A percentile compares a stretch with the other conserved stretches of the same genome.
Conservation (phyloP, 768 basidiomycete species). For the Termitomyces sp. region DNA sequence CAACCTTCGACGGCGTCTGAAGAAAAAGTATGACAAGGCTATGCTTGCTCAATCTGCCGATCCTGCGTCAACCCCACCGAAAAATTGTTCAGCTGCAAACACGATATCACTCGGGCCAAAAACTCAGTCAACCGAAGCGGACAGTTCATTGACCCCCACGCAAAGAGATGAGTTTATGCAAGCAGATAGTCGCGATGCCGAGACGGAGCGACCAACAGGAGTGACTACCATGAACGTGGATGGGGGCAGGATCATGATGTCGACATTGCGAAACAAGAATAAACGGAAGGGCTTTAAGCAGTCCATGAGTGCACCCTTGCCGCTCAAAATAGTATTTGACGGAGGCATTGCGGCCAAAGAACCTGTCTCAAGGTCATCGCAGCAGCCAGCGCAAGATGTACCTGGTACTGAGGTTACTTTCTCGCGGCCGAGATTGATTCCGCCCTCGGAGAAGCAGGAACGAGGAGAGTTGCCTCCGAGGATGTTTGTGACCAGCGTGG, state of each 20-base stretch:
- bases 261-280: slow-evolving; percentile 66
- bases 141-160: not conserved
- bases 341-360: slow-evolving; percentile 3
- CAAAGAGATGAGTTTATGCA: not conserved
- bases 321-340: slow-evolving; percentile 52
- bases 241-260: slow-evolving; percentile 34
- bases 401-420: slow-evolving; percentile 1
- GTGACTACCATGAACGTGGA: slow-evolving; percentile 10
- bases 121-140: not conserved
- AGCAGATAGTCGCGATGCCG: slow-evolving; percentile 10
- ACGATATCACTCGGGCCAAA: slow-evolving; percentile 34
- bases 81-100: slow-evolving; percentile 36
- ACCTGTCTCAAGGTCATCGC: not conserved
- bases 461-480: slow-evolving; percentile 48
- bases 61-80: slow-evolving; percentile 16
- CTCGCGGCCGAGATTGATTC: slow-evolving; percentile 37
- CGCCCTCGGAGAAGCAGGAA: slow-evolving; percentile 59
- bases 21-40: slow-evolving; percentile 22
- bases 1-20: slow-evolving; percentile 10
- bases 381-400: slow-evolving; percentile 2
- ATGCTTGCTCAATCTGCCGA: slow-evolving; percentile 3
- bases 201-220: not conserved
- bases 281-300: slow-evolving; percentile 66
- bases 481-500: slow-evolving; percentile 67
- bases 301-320: slow-evolving; percentile 34